A percentile compares a stretch with the other conserved stretches of the same genome.
Evolutionary conservation across 345 rosid genomes (phyloP).

Genomic region (Gossypium thurberi): DNA sequence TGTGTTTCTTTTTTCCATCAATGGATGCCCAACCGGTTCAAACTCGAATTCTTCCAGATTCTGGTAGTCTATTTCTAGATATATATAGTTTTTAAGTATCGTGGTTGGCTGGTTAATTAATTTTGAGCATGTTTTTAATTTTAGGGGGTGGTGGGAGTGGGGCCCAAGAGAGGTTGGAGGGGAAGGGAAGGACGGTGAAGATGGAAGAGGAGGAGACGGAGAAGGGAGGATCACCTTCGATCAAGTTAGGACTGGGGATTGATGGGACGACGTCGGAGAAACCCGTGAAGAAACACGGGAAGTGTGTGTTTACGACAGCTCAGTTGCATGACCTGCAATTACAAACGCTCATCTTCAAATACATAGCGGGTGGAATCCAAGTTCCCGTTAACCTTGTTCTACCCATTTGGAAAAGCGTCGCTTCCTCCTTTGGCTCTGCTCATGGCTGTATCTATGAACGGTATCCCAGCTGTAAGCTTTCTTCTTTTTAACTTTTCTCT

Average conservation of each 20-base stretch:
- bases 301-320: conserved; percentile 29
- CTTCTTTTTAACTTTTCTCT: neutral
- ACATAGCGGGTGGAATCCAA: conserved; percentile 42
- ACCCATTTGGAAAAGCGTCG: conserved; percentile 40
- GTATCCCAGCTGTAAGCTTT: conserved; percentile 25
- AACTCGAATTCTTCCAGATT: neutral
- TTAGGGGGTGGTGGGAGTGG: neutral
- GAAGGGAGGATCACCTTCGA: conserved; percentile 17
- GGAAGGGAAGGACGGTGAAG: conserved; percentile 9
- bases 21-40: conserved; percentile 19
- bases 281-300: conserved; percentile 7
- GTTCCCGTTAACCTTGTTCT: conserved; percentile 43
- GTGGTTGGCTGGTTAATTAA: neutral
- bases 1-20: neutral
- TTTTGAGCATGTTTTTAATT: neutral
- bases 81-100: neutral
- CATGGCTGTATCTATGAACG: conserved; percentile 7
- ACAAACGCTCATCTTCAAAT: conserved; percentile 40
- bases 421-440: conserved; percentile 19
- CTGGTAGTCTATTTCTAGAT: neutral
- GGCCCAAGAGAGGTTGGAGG: conserved; percentile 1
- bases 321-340: conserved; percentile 49
- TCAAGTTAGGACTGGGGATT: conserved; percentile 25
- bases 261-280: neutral
- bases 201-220: conserved; percentile 12